phyloP scores from a whole-genome alignment of 1,284 basidiomycete genomes.

The Papiliotrema flavescens region DNA sequence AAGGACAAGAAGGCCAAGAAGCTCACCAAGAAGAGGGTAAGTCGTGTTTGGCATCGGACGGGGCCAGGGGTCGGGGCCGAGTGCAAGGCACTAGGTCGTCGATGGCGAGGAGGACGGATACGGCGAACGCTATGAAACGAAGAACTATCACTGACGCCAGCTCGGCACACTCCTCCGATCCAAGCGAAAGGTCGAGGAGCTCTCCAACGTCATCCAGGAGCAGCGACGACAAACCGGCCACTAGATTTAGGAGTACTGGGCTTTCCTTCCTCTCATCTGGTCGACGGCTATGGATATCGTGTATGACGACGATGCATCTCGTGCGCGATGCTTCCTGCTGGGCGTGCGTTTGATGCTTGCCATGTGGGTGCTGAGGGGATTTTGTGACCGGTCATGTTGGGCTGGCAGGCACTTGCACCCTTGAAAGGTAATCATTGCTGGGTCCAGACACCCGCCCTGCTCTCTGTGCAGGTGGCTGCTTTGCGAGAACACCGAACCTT shows the following conservation, averaged over 20 bases:
- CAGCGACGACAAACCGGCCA: constrained; percentile 50
- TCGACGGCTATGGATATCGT: neutral
- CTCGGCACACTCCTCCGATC: constrained; percentile 93
- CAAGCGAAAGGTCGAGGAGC: constrained; percentile 96
- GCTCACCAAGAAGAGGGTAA: constrained; percentile 94
- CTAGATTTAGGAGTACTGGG: constrained; percentile 27
- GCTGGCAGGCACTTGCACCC: too few relatives aligned
- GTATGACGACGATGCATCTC: neutral
- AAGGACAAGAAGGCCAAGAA: constrained; percentile 99
- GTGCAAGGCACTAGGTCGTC: neutral
- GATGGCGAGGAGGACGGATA: neutral
- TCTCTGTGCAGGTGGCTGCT: too few relatives aligned
- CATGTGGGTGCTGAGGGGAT: too few relatives aligned
- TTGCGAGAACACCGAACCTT: too few relatives aligned
- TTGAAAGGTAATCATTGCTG: too few relatives aligned
- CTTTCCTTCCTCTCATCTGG: neutral
- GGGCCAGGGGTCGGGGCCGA: neutral
- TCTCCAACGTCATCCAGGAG: constrained; percentile 78
- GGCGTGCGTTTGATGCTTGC: neutral
- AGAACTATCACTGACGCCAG: constrained; percentile 49
- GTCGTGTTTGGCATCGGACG: constrained; percentile 37
- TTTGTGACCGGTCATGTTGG: too few relatives aligned
- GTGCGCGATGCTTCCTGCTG: neutral
- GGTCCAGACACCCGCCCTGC: too few relatives aligned
- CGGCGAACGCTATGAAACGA: constrained; percentile 2